Evolutionary conservation across 495 filamentous ascomycete genomes (phyloP), one percentile per base, ranked within the genome.

Genomic region (Aspergillus ellipticus): DNA sequence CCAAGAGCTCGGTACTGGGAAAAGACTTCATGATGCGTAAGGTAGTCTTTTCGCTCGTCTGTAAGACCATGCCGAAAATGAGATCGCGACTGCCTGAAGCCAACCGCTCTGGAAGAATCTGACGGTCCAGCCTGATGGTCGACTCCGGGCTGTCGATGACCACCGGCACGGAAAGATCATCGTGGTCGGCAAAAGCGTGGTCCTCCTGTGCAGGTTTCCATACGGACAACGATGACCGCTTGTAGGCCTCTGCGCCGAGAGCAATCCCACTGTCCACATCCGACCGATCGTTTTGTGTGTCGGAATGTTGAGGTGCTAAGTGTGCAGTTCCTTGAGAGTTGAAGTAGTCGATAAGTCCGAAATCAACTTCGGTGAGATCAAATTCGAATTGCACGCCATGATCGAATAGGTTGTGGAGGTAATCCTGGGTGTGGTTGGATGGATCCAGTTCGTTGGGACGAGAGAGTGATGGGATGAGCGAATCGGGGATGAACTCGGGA

Each of bases 311-410:
- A 52, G 31, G 41, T 42, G 16, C 15, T 39, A 37, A 29, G 61
- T 58, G 42, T 72, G 59, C 6, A 70, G 63, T 51, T 41, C 78
- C 77, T 15, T 74, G 51, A 22, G 69, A 63, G 60, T 85, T 84
- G 68, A 83, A 85, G 47, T 77, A 70, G 41, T 83, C 77, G 1
- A 88, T 74, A 13, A 84, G 66, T 0, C 75, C 74, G 55, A 85
- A 81, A 55, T 88, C 85, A 4, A 82, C 68, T 17, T 85, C 83
- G 21, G 81, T 84, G 15, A 86, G 69, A 31, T 85, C 81, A 15
- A 86, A 72, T 54, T 80, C 78, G 33, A 75, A 69, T 45, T 83
- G 72, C 6, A 82, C 74, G 47, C 77, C 79, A 37, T 49, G 42
- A 21, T 68, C 69, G 42, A 66, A 57, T 2, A 64, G 52, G 3